A percentile compares a stretch with the other conserved stretches of the same genome.
These are phyloP conservation scores for Schizopora paradoxa DNA, from an alignment of 1,284 basidiomycete species.

Conservation along the genomic window DNA sequence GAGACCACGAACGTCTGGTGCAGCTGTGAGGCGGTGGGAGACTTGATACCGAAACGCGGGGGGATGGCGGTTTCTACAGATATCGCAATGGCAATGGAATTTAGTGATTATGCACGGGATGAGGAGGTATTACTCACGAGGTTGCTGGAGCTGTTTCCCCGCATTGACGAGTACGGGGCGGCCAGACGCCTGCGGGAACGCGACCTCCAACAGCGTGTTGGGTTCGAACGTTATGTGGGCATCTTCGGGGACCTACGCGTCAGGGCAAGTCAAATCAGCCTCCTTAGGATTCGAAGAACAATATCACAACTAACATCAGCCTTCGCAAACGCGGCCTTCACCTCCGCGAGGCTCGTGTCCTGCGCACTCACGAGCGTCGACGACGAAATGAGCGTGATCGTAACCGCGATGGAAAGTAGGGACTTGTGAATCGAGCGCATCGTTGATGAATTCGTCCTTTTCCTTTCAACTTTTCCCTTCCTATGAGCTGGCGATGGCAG, in stretches of 20 bases:
- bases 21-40: too few relatives aligned
- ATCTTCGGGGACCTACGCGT: slow-evolving; percentile 34
- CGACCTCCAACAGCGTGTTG: slow-evolving; percentile 32
- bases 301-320: too few relatives aligned
- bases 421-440: too few relatives aligned
- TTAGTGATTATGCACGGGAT: neutral
- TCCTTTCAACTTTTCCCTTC: too few relatives aligned
- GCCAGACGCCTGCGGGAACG: slow-evolving; percentile 30
- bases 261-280: too few relatives aligned
- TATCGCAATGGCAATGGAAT: neutral
- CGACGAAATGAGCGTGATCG: too few relatives aligned
- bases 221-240: slow-evolving; percentile 33
- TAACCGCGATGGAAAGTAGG: too few relatives aligned
- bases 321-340: slow-evolving; percentile 9
- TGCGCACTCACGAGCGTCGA: slow-evolving; percentile 5
- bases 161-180: slow-evolving; percentile 33
- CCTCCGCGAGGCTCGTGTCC: slow-evolving; percentile 7
- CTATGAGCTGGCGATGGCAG: too few relatives aligned
- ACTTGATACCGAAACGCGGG: slow-evolving; percentile 35
- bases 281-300: too few relatives aligned
- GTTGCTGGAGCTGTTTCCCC: slow-evolving; percentile 36
- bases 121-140: slow-evolving; percentile 25
- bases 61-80: slow-evolving; percentile 38
- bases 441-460: too few relatives aligned
- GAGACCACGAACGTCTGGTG: slow-evolving; percentile 46